Evolutionary conservation across 106 monocot genomes (phyloP).

Genomic region (Dactylorhiza incarnata): DNA sequence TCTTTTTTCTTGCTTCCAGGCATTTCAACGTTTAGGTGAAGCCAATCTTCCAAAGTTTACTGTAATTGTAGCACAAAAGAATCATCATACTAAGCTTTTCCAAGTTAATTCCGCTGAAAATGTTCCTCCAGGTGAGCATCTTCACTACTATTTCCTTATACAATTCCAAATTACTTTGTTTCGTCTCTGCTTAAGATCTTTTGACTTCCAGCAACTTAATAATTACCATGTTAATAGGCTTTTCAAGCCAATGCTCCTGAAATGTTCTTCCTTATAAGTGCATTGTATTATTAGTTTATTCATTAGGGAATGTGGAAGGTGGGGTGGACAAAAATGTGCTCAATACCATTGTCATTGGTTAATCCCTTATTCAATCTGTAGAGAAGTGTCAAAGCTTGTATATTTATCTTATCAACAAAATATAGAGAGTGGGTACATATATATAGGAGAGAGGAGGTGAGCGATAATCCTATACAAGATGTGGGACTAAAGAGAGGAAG

Average conservation of each 20-base stretch:
- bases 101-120: constrained; percentile 41
- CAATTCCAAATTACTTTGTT: background rate
- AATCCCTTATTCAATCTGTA: too few relatives aligned
- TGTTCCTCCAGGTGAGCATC: constrained; percentile 59
- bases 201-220: background rate
- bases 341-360: too few relatives aligned
- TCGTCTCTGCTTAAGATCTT: background rate
- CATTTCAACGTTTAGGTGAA: constrained; percentile 49
- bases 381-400: too few relatives aligned
- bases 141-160: background rate
- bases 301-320: too few relatives aligned
- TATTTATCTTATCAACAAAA: too few relatives aligned
- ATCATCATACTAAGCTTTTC: constrained; percentile 74
- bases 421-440: too few relatives aligned
- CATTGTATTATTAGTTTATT: too few relatives aligned
- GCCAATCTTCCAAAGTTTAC: constrained; percentile 46
- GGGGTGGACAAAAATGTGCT: too few relatives aligned
- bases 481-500: too few relatives aligned
- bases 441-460: too few relatives aligned
- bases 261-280: background rate
- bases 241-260: background rate
- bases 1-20: constrained; percentile 25
- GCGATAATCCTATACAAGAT: too few relatives aligned
- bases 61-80: constrained; percentile 68
- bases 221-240: background rate